Conservation (phyloP, 495 filamentous ascomycete species). For the Xylaria palmicola region DNA sequence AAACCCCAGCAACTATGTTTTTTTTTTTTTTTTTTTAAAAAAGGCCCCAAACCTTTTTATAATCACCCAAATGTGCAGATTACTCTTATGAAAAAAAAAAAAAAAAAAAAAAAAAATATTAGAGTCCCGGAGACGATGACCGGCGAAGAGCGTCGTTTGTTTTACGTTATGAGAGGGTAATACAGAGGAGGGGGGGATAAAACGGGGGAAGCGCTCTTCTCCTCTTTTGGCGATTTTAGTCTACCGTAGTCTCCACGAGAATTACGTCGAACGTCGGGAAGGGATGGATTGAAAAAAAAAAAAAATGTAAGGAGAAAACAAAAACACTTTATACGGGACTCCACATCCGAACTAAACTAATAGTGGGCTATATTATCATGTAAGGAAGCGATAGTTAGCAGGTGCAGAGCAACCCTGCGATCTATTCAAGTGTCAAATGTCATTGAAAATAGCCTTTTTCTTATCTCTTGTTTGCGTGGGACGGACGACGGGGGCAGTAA, state of each 20-base stretch:
- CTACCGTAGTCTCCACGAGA: too few species aligned
- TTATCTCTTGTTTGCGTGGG: constrained; percentile 5
- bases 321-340: constrained; percentile 1
- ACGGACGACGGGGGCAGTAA: background rate
- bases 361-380: background rate
- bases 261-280: too few species aligned
- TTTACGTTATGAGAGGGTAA: constrained; percentile 22
- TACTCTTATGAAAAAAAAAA: background rate
- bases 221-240: constrained; percentile 2
- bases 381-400: background rate
- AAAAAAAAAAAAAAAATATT: background rate
- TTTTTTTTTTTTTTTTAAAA: too few species aligned
- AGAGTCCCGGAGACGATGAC: background rate
- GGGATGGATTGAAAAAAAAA: background rate
- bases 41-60: too few species aligned
- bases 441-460: background rate
- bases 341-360: constrained; percentile 1
- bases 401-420: background rate
- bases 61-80: background rate
- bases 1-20: too few species aligned
- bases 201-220: background rate
- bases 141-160: background rate
- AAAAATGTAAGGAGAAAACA: background rate
- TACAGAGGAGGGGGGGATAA: background rate
- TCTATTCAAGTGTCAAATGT: background rate